These are phyloP conservation scores for Backusella macrospora DNA, from an alignment of 192 early-diverging fungal species.

Conservation along the genomic window DNA sequence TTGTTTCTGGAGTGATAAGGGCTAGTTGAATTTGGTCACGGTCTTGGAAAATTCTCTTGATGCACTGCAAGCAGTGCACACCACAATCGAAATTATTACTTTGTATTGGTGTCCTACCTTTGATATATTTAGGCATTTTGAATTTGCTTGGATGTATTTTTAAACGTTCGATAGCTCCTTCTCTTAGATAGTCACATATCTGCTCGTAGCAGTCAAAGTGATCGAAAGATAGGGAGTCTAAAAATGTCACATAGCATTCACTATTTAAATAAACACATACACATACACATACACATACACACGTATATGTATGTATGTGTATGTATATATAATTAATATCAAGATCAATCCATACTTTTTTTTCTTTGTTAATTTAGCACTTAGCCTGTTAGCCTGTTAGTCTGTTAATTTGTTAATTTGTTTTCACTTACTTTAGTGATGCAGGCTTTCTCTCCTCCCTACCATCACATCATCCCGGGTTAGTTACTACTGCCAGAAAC, in stretches of 20 bases:
- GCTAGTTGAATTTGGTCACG: neutral
- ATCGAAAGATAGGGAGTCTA: neutral
- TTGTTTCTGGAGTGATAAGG: neutral
- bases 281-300: neutral
- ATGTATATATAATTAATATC: neutral
- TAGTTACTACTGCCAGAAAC: too few species aligned
- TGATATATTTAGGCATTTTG: neutral
- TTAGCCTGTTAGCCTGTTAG: too few species aligned
- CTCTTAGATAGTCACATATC: neutral
- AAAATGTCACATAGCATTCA: neutral
- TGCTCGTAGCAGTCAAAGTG: neutral
- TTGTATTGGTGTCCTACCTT: neutral
- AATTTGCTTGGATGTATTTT: neutral
- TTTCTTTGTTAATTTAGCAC: too few species aligned
- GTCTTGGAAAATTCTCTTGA: neutral
- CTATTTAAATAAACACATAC: too few species aligned
- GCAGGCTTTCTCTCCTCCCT: too few species aligned
- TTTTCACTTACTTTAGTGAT: too few species aligned
- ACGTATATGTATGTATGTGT: too few species aligned
- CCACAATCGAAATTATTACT: neutral
- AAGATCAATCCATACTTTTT: too few species aligned
- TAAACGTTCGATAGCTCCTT: neutral
- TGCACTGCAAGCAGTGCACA: neutral
- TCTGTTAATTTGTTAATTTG: too few species aligned
- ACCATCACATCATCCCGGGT: too few species aligned